These are phyloP conservation scores for Termitomyces heimii DNA, from an alignment of 768 basidiomycete species.

Conservation along the genomic window DNA sequence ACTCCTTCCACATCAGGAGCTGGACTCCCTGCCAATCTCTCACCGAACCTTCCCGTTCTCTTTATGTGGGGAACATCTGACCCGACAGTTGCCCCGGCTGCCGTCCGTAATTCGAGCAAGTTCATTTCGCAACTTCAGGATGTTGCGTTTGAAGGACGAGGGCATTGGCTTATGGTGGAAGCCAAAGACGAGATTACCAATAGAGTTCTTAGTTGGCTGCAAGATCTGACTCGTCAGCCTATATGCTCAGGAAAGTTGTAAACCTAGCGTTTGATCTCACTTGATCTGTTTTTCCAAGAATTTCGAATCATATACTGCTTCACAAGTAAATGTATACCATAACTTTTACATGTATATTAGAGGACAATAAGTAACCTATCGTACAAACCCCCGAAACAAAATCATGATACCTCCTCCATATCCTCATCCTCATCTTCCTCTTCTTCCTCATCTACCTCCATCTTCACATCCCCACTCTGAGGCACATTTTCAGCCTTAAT, in stretches of 20 bases:
- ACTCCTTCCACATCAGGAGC: conserved; percentile 26
- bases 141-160: conserved; percentile 45
- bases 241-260: conserved; percentile 13
- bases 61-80: conserved; percentile 59
- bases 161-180: conserved; percentile 71
- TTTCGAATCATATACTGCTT: background rate
- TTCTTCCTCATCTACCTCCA: conserved; percentile 56
- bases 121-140: conserved; percentile 47
- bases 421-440: conserved; percentile 58
- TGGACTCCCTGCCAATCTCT: conserved; percentile 35
- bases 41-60: conserved; percentile 48
- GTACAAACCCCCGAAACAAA: background rate
- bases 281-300: background rate
- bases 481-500: conserved; percentile 39
- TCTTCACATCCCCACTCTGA: conserved; percentile 35
- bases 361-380: background rate
- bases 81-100: conserved; percentile 32
- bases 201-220: conserved; percentile 42
- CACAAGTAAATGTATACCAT: background rate
- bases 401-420: conserved; percentile 67
- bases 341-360: background rate
- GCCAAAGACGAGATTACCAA: conserved; percentile 49
- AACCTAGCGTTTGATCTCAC: background rate
- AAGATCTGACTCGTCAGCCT: conserved; percentile 21
- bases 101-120: conserved; percentile 38